Evolutionary conservation across 1,284 basidiomycete genomes (phyloP), one percentile per base, ranked within the genome.

Genomic region (Pascua sp.): DNA sequence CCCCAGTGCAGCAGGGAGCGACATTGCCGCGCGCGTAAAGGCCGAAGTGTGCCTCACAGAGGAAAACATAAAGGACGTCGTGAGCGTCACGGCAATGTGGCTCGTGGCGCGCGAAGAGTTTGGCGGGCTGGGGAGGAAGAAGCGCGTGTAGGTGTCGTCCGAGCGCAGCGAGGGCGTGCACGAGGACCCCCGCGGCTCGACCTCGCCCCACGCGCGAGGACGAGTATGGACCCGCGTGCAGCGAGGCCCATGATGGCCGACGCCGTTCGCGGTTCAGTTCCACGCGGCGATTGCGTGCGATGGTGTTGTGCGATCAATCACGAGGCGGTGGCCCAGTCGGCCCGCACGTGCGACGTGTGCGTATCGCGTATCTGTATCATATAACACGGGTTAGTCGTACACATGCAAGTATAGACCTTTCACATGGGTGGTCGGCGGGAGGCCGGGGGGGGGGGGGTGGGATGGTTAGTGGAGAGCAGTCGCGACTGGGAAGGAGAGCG

Each of bases 31-130:
- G 41, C 62, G 61, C 47, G 57, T 71, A 16, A 60, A 59, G 56
- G 76, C 77, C 13, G 84, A 82, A 24, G 74, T 89, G 17, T 78
- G 83, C 38, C 77, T 96, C 51, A 89, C 86, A 1, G 88, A 91
- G 50, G 93, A 96, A 75, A 92, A 96, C 76, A 86, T 97, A 74
- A 96, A 97, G 78, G 94, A 98, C 76, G 83, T 93, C 17, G 84
- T 96, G 53, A 89, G 86, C 63, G 87, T 86, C 44, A 96, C 91
- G 1, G 89, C 86, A 13, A 80, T 98, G 75, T 97, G 93, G 90
- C 78, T 98, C 49, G 87, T 95, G 38, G 90, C 96, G 0, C 81
- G 94, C 41, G 94, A 98, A 75, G 86, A 86, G 36, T 90, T 96
- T 74, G 91, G 91, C 1, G 93, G 94, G 3, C 82, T 97, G 47